Evolutionary conservation across 306 rosid genomes (phyloP), one percentile per base, ranked within the genome.

Genomic region (Notholithocarpus densiflorus): DNA sequence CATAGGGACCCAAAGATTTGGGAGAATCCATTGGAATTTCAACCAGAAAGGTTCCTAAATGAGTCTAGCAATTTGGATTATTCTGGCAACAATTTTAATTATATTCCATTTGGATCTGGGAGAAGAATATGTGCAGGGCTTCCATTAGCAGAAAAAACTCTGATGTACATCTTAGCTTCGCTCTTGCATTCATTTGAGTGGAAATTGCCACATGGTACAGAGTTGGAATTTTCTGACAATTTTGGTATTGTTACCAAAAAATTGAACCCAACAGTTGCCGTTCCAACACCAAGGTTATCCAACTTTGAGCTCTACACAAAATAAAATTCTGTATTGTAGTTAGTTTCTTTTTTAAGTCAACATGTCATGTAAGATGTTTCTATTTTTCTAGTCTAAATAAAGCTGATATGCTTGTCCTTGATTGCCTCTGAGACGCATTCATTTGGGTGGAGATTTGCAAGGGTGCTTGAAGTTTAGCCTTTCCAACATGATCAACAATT

Each of bases 21-120:
- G 88, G 68, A 74, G 26, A 68, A 45, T 21, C 77, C 88, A 0
- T 54, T 18, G 2, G 80, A 81, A 19, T 84, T 84, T 68, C 52
- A 12, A 34, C 88, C 85, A 0, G 11, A 6, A 32, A 84, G 86
- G 68, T 84, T 81, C 65, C 37, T 74, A 1, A 14, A 52, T 6
- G 51, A 73, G 3, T 13, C 68, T 3, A 32, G 51, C 3, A 17
- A 72, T 0, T 65, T 72, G 52, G 84, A 82, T 32, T 73, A 73
- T 7, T 13, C 57, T 8, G 34, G 51, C 3, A 17, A 75, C 5
- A 60, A 61, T 24, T 71, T 82, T 13, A n/a, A 72, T 5, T 87
- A 60, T 55, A 12, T 73, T 6, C 86, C 89, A 15, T 88, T 85
- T 72, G 91, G 91, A 3, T 77, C 82, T 0, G 87, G 89, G 2